Conservation (phyloP, 495 filamentous ascomycete genomes). For the Neurospora discreta region DNA sequence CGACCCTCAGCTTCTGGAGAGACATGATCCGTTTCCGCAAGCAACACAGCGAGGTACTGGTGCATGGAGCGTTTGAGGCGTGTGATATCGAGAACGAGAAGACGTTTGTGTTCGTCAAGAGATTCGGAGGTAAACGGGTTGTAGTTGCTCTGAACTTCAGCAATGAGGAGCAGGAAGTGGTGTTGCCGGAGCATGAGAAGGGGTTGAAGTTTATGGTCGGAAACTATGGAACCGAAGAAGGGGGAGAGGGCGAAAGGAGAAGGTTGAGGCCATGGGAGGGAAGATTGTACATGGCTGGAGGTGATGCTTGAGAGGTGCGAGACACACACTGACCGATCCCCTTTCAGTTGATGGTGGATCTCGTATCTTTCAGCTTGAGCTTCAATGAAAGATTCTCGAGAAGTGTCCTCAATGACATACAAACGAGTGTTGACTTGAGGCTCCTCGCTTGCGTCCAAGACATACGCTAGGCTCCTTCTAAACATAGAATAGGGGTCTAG, state of each 20-base stretch:
- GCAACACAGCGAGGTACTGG: slow-evolving; percentile 30
- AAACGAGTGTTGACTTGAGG: neutral
- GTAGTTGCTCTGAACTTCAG: slow-evolving; percentile 26
- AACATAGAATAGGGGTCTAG: neutral
- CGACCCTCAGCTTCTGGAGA: slow-evolving; percentile 38
- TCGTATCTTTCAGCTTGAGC: neutral
- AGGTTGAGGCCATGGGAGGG: slow-evolving; percentile 21
- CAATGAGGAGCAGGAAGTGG: slow-evolving; percentile 13
- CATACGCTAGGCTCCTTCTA: neutral
- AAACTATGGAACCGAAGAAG: slow-evolving; percentile 13
- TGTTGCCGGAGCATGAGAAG: slow-evolving; percentile 7
- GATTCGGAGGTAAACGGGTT: slow-evolving; percentile 7
- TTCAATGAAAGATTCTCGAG: neutral
- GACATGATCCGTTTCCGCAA: slow-evolving; percentile 31
- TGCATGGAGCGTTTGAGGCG: slow-evolving; percentile 34
- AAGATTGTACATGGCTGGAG: slow-evolving; percentile 14
- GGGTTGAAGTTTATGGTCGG: slow-evolving; percentile 13
- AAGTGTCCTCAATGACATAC: neutral
- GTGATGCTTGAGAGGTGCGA: neutral
- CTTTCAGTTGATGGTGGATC: neutral
- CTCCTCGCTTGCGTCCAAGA: neutral
- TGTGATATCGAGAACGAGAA: slow-evolving; percentile 26
- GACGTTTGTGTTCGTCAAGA: slow-evolving; percentile 37
- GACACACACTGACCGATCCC: neutral
- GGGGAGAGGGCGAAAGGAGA: slow-evolving; percentile 1